Evolutionary conservation across 345 rosid genomes (phyloP), one percentile per base, ranked within the genome.

Genomic region (Raphanus raphanistrum): DNA sequence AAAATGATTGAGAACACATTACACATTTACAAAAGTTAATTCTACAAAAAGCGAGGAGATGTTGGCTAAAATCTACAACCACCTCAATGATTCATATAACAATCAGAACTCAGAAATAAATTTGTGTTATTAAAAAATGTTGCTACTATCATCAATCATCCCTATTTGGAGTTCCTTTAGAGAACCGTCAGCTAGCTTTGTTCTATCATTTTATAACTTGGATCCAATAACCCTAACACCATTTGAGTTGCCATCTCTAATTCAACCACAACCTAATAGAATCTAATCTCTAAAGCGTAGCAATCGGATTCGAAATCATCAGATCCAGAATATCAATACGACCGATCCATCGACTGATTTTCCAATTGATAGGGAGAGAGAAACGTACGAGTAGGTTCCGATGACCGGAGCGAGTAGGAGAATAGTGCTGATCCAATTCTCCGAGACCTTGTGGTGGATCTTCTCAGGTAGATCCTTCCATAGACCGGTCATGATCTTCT

Each of bases 371-470:
- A 27, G 3, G 43, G 21, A 60, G 31, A 48, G 9, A 60, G 63
- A 66, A 50, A 31, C 77, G 16, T 78, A 92, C 96, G 87, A 0
- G 81, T 87, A 89, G 68, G 84, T 79, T 84, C 91, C 92, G 79
- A 90, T 50, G 76, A 90, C 79, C 26, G 97, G 97, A 35, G 76
- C 63, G 64, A 92, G 85, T 38, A 92, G 88, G 78, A 90, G 91
- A 61, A 76, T 68, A 81, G 93, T 82, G 79, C 84, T 87, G 86
- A 89, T 80, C 97, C 97, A 92, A 72, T 90, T 92, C 78, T 92
- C 96, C 63, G 92, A 80, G 79, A 92, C 85, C 88, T 92, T 92
- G 85, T 92, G 97, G 45, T 82, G 84, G 81, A 92, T 84, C 93
- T 90, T 92, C 62, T 54, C 72, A 0, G 96, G 87, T 4, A 90